Conservation (phyloP, 2,329 filamentous ascomycete genomes). For the Calonectria pseudoreteaudii region DNA sequence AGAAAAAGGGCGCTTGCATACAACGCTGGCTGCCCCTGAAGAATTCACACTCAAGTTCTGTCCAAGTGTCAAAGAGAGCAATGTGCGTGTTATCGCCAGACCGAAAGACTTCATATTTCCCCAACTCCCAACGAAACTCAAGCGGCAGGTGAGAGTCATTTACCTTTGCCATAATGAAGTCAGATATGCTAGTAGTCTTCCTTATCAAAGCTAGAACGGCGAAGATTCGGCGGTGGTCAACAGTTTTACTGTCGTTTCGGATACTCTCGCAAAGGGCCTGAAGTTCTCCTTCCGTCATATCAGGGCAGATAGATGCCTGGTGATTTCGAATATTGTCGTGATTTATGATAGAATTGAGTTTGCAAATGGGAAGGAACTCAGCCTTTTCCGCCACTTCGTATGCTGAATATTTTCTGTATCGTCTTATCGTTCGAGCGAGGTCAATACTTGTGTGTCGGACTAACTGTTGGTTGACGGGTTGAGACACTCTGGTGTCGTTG, state of each 20-base stretch:
- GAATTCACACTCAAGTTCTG: neutral
- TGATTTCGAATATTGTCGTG: neutral
- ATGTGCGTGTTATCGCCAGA: neutral
- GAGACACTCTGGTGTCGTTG: accelerated
- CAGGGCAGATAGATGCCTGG: neutral
- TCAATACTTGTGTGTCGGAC: neutral
- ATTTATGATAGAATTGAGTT: neutral
- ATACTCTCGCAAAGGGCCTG: neutral
- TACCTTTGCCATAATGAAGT: constrained; percentile 16
- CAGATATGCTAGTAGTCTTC: neutral
- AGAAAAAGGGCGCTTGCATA: constrained; percentile 11
- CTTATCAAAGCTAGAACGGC: constrained; percentile 13
- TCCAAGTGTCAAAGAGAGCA: constrained; percentile 2
- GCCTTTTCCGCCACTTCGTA: neutral
- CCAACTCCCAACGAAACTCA: neutral
- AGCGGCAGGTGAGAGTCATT: constrained; percentile 16
- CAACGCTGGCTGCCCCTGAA: constrained; percentile 9
- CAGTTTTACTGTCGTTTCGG: neutral
- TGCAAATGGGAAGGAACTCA: neutral
- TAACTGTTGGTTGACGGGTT: neutral
- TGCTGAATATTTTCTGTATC: neutral
- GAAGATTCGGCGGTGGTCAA: neutral
- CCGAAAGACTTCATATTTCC: neutral
- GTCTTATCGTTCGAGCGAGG: neutral
- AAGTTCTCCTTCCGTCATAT: neutral